Conservation (phyloP, 2,329 filamentous ascomycete species). For the Fusarium marasasianum region DNA sequence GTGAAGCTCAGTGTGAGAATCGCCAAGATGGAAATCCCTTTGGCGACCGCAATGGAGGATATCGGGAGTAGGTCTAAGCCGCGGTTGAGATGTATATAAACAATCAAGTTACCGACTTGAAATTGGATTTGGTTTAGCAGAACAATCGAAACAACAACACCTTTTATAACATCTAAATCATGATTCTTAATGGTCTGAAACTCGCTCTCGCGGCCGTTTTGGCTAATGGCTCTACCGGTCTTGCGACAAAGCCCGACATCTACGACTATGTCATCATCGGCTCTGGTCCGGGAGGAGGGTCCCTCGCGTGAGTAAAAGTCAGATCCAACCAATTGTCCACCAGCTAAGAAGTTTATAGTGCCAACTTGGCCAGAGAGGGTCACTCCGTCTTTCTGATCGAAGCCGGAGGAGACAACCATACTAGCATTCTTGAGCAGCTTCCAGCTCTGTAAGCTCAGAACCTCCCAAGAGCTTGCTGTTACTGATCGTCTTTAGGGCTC, state of each 20-base stretch:
- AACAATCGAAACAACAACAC: neutral
- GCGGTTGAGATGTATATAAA: rapidly evolving
- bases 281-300: neutral
- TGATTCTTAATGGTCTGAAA: neutral
- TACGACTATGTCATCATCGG: constrained; percentile 13
- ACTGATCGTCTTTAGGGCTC: neutral
- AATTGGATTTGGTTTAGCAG: neutral
- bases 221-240: neutral
- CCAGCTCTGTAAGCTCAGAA: neutral
- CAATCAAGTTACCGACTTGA: rapidly evolving
- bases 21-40: neutral
- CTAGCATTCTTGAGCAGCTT: neutral
- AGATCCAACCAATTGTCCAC: too few relatives aligned
- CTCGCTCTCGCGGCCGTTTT: neutral
- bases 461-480: rapidly evolving
- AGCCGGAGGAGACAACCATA: constrained; percentile 1
- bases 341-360: neutral
- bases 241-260: neutral
- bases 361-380: neutral
- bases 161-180: neutral
- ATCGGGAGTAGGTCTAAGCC: neutral
- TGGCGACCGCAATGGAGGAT: rapidly evolving
- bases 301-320: neutral
- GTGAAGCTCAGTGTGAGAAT: neutral
- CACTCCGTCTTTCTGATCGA: constrained; percentile 7